phyloP scores from a whole-genome alignment of 2,329 filamentous ascomycete species.

The Furcasterigmium furcatum region DNA sequence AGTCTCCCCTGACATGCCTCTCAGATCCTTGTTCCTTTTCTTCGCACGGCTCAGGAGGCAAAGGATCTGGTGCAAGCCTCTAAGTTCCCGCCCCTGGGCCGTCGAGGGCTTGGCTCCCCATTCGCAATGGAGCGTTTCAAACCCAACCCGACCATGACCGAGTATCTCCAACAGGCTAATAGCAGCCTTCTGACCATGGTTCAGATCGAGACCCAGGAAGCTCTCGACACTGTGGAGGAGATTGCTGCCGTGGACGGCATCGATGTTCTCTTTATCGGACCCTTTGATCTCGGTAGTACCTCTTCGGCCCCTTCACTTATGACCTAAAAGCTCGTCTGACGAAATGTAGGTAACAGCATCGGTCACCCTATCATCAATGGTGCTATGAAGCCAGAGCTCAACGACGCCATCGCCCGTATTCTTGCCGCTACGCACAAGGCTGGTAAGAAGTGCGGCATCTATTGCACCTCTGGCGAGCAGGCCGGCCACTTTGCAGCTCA shows the following conservation, averaged over 20 bases:
- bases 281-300: constrained; percentile 56
- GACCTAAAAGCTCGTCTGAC: neutral
- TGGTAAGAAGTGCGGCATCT: constrained; percentile 65
- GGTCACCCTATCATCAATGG: constrained; percentile 59
- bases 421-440: constrained; percentile 54
- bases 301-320: too few relatives aligned
- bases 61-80: constrained; percentile 44
- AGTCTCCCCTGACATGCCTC: neutral
- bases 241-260: constrained; percentile 59
- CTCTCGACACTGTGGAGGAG: constrained; percentile 55
- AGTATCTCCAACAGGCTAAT: constrained; percentile 56
- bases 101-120: constrained; percentile 53
- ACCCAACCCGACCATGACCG: constrained; percentile 43
- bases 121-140: constrained; percentile 49
- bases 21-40: constrained; percentile 48
- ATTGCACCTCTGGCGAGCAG: constrained; percentile 53
- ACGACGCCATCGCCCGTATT: constrained; percentile 55
- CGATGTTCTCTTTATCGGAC: constrained; percentile 63
- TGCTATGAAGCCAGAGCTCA: constrained; percentile 55
- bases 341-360: constrained; percentile 50
- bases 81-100: constrained; percentile 54
- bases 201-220: constrained; percentile 65
- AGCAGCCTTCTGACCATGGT: constrained; percentile 59
- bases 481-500: constrained; percentile 50
- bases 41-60: constrained; percentile 51